phyloP scores from a whole-genome alignment of 441 rosid species.

The Erodium moschatum region DNA sequence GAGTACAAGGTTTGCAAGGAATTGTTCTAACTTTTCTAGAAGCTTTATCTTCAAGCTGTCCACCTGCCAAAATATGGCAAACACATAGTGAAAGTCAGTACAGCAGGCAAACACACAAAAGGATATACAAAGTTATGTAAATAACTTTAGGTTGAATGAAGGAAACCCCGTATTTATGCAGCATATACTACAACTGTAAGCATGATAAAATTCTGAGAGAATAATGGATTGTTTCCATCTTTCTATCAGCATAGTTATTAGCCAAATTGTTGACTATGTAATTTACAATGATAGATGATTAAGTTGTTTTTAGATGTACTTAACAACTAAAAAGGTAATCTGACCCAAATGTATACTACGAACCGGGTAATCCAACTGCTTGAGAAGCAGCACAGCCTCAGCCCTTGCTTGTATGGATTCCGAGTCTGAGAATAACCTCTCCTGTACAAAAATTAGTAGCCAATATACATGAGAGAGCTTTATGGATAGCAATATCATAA shows the following conservation, averaged over 20 bases:
- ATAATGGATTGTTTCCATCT: background rate
- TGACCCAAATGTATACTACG: conserved; percentile 22
- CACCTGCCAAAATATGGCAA: conserved; percentile 41
- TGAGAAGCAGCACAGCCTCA: conserved; percentile 86
- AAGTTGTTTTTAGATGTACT: background rate
- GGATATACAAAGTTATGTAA: conserved; percentile 5
- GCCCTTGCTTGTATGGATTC: conserved; percentile 95
- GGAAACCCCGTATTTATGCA: conserved; percentile 1
- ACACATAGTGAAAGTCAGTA: conserved; percentile 2
- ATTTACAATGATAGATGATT: background rate
- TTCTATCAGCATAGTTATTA: background rate
- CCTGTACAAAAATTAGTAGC: conserved; percentile 34
- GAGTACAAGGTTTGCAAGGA: conserved; percentile 64
- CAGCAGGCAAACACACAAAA: conserved; percentile 9
- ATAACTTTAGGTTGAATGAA: conserved; percentile 3
- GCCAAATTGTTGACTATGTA: background rate
- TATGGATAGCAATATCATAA: conserved; percentile 8
- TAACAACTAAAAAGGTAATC: conserved; percentile 4
- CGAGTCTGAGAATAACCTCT: conserved; percentile 79
- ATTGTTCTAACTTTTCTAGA: conserved; percentile 83
- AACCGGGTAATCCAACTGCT: too few species aligned
- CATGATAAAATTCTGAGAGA: background rate
- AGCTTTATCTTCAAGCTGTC: conserved; percentile 72
- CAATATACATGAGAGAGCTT: conserved; percentile 17
- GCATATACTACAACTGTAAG: conserved; percentile 6